Percentiles rank a stretch among this genome's conserved stretches.
Evolutionary conservation across 257 asterid genomes (phyloP).

Genomic region (Solanum sejunctum): DNA sequence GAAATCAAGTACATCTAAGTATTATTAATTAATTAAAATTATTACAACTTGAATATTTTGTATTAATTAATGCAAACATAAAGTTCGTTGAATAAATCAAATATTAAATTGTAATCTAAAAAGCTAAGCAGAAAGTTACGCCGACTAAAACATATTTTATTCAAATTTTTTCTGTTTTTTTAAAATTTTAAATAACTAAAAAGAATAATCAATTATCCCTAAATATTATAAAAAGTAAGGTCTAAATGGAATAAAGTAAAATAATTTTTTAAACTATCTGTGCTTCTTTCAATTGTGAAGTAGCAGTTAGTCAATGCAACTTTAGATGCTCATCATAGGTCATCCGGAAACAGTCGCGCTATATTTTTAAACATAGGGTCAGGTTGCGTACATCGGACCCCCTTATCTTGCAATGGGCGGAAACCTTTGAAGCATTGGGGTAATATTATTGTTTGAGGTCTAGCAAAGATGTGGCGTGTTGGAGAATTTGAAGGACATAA

Average conservation of each 20-base stretch:
- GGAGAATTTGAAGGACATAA: fast-evolving
- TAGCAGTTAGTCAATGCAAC: too few relatives aligned
- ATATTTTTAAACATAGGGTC: too few relatives aligned
- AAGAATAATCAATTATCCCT: background rate
- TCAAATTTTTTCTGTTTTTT: background rate
- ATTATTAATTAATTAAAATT: background rate
- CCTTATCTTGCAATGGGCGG: too few relatives aligned
- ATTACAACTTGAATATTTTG: background rate
- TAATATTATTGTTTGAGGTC: too few relatives aligned
- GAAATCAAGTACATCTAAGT: background rate
- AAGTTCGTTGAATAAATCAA: background rate
- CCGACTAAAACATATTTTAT: background rate
- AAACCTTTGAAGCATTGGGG: too few relatives aligned
- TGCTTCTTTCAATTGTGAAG: too few relatives aligned
- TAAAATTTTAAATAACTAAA: background rate
- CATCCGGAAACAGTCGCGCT: too few relatives aligned
- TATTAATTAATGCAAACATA: background rate
- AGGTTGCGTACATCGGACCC: too few relatives aligned
- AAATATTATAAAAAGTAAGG: background rate
- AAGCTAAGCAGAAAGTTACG: background rate
- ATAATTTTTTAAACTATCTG: too few relatives aligned
- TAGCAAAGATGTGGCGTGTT: background rate
- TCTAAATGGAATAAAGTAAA: too few relatives aligned
- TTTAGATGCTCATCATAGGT: too few relatives aligned
- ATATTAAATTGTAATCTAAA: background rate